A percentile compares a stretch with the other conserved stretches of the same genome.
Conservation (phyloP, 2,329 filamentous ascomycete genomes). For the Lachnellula occidentalis region DNA sequence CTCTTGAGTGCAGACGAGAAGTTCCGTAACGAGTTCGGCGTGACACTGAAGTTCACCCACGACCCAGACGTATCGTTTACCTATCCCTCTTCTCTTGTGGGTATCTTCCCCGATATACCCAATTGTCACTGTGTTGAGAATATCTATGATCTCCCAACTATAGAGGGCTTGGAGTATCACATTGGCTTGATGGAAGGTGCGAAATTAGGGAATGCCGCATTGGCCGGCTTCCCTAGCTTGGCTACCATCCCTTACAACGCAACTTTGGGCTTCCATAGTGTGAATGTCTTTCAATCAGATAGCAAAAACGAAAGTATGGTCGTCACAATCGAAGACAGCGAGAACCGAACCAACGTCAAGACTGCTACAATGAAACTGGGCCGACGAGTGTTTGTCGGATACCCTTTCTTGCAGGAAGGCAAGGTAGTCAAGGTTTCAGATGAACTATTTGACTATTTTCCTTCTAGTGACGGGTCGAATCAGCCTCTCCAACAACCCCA, state of each 20-base stretch:
- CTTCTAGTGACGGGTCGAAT: slow-evolving; percentile 56
- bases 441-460: slow-evolving; percentile 82
- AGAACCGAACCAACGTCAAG: slow-evolving; percentile 63
- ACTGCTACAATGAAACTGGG: slow-evolving; percentile 75
- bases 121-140: slow-evolving; percentile 92
- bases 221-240: slow-evolving; percentile 89
- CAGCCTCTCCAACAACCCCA: slow-evolving; percentile 67
- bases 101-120: slow-evolving; percentile 82
- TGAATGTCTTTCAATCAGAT: slow-evolving; percentile 92
- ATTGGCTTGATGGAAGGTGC: slow-evolving; percentile 80
- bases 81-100: slow-evolving; percentile 83
- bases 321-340: slow-evolving; percentile 73
- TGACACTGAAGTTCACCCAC: slow-evolving; percentile 89
- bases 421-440: slow-evolving; percentile 86
- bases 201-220: slow-evolving; percentile 72
- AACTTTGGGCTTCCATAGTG: slow-evolving; percentile 76
- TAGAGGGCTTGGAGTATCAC: slow-evolving; percentile 82
- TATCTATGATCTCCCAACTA: slow-evolving; percentile 87
- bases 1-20: slow-evolving; percentile 74
- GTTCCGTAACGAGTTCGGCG: slow-evolving; percentile 82
- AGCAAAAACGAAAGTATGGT: slow-evolving; percentile 97
- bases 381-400: slow-evolving; percentile 83
- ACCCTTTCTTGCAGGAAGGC: slow-evolving; percentile 91
- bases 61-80: slow-evolving; percentile 69
- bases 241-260: slow-evolving; percentile 81